Base-by-base conservation (phyloP, 768 basidiomycete genomes). In the Serendipita sp. region DNA sequence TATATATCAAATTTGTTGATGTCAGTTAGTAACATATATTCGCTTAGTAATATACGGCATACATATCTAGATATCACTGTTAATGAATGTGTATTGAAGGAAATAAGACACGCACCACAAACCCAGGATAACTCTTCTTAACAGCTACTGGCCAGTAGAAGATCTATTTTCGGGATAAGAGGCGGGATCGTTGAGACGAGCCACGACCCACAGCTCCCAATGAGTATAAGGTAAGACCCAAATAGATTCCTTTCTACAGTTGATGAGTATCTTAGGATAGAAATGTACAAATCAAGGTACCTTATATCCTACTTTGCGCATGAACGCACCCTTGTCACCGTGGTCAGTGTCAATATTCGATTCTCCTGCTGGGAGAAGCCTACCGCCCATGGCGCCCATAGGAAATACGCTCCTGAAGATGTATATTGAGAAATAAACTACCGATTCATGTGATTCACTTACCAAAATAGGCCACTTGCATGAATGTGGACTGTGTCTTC, bases 401-500 rank as follows among this genome's bases (percentile, higher is more conserved):
- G 79, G 52, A 85, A 72, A 70, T 85, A 85, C 23, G 84, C 84
- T 15, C 84, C 83, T 80, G 79, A 56, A 35, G 46, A 3, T 35
- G 52, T 46, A 30, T 18, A 1, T 46, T 44, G 44, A 34, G 36
- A 38, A 15, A 68, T n/a, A 1, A 18, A 16, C 10, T 30, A 3
- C 36, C 7, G 54, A 63, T 44, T 16, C 41, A 62, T 23, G 35
- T 16, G 32, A n/a, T 11, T 1, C 18, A 68, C 78, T 68, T 66
- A 81, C 79, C 66, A 69, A 85, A 86, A 70, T 87, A 88, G 3
- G 86, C 85, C 28, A 88, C 76, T 68, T 89, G 87, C 65, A 90
- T 78, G 67, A 88, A 77, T 3, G 88, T 86, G 64, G 85, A 87
- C 73, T 87, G 82, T 32, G 85, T 77, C 72, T 85, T 86, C 44